These are phyloP conservation scores for Clonostachys rosea DNA, from an alignment of 2,329 filamentous ascomycete species.

Conservation along the genomic window DNA sequence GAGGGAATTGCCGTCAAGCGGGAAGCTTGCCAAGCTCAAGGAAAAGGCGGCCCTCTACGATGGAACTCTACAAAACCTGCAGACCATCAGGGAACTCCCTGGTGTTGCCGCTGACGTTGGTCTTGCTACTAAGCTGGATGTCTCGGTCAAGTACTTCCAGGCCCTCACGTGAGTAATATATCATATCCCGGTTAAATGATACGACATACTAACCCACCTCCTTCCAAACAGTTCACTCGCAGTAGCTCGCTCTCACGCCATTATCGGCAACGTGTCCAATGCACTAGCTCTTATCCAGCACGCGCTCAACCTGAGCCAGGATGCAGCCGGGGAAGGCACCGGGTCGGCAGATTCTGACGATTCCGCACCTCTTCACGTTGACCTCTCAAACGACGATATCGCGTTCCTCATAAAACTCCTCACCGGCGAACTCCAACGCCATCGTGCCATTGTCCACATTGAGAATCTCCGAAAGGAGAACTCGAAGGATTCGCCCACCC, in stretches of 20 bases:
- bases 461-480: slow-evolving; percentile 56
- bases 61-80: slow-evolving; percentile 83
- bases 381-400: slow-evolving; percentile 56
- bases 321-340: slow-evolving; percentile 44
- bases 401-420: slow-evolving; percentile 58
- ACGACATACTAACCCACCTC: slow-evolving; percentile 4
- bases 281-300: slow-evolving; percentile 81
- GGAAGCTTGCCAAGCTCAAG: slow-evolving; percentile 73
- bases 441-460: slow-evolving; percentile 82
- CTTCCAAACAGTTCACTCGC: not conserved
- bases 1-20: slow-evolving; percentile 65
- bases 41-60: slow-evolving; percentile 90
- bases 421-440: slow-evolving; percentile 69
- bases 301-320: slow-evolving; percentile 58
- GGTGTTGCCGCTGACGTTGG: slow-evolving; percentile 80
- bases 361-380: slow-evolving; percentile 52
- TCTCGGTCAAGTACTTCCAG: slow-evolving; percentile 77
- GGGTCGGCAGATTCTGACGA: slow-evolving; percentile 16
- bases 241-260: slow-evolving; percentile 77
- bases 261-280: slow-evolving; percentile 68
- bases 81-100: slow-evolving; percentile 83
- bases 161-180: slow-evolving; percentile 69
- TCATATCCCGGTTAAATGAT: not conserved
- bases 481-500: slow-evolving; percentile 34
- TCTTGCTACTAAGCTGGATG: slow-evolving; percentile 74